These are phyloP conservation scores for Fusarium sp. DNA, from an alignment of 2,329 filamentous ascomycete species.

Conservation along the genomic window DNA sequence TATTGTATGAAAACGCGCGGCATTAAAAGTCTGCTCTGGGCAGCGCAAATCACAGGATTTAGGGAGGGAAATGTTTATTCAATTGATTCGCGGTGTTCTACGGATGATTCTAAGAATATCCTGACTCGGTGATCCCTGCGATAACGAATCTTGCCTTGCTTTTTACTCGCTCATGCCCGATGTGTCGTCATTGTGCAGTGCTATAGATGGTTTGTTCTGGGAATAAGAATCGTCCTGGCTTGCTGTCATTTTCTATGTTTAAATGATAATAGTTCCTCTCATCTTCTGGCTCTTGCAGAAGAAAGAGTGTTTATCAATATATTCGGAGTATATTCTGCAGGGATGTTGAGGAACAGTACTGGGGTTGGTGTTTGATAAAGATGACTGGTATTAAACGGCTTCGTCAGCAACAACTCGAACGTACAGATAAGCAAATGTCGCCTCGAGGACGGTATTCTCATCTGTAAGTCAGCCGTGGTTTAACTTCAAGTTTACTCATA, in stretches of 20 bases:
- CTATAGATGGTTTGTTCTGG: constrained; percentile 21
- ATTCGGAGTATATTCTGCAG: constrained; percentile 4
- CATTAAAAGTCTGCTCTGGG: constrained; percentile 23
- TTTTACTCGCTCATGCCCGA: constrained; percentile 16
- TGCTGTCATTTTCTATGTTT: constrained; percentile 4
- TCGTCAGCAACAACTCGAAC: not conserved
- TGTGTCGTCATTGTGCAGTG: constrained; percentile 48
- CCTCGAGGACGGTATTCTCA: not conserved
- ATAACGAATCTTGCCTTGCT: constrained; percentile 24
- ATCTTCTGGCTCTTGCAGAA: constrained; percentile 8
- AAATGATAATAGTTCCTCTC: constrained; percentile 33
- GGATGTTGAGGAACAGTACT: constrained; percentile 13
- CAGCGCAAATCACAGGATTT: not conserved
- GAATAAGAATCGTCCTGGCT: constrained; percentile 24
- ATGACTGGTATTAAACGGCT: not conserved
- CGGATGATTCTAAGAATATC: constrained; percentile 1
- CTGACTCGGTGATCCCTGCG: constrained; percentile 3
- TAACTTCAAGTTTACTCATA: not conserved
- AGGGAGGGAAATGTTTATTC: not conserved
- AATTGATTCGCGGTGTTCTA: not conserved
- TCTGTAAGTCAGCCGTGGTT: not conserved
- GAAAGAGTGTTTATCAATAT: constrained; percentile 9
- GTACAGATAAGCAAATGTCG: not conserved
- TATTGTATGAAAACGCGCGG: constrained; percentile 30
- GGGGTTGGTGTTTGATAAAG: not conserved